Conservation (phyloP, 169 alveolate species). For the Plasmodium gonderi region DNA sequence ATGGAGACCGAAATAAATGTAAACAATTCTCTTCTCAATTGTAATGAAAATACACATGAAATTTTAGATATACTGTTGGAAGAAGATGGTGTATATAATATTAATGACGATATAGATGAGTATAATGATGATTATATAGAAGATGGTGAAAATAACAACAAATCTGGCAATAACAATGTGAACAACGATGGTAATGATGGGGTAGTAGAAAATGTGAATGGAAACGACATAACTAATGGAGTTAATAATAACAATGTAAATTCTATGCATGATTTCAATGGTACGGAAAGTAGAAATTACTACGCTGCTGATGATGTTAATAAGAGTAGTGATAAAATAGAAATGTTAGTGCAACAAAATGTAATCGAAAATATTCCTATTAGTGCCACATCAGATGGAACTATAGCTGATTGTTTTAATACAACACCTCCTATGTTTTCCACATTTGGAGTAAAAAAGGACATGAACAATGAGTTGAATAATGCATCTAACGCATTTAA, state of each 20-base stretch:
- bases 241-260: not conserved
- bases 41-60: conserved; percentile 66
- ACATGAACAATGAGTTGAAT: not conserved
- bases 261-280: not conserved
- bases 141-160: conserved; percentile 23
- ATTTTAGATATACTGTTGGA: conserved; percentile 60
- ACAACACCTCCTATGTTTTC: not conserved
- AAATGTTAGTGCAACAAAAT: not conserved
- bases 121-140: conserved; percentile 69
- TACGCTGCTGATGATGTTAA: not conserved
- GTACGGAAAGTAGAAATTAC: not conserved
- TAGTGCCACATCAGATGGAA: not conserved
- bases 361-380: not conserved
- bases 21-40: conserved; percentile 47
- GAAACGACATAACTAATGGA: not conserved
- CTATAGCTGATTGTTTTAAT: not conserved
- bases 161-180: not conserved
- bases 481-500: not conserved
- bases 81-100: conserved; percentile 74
- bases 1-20: conserved; percentile 40
- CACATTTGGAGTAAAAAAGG: not conserved
- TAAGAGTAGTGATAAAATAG: not conserved
- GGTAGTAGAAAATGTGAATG: conserved; percentile 6
- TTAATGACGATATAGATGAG: conserved; percentile 72
- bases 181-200: not conserved